Conservation (phyloP, 2,329 filamentous ascomycete genomes). For the Orbilia ellipsospora region DNA sequence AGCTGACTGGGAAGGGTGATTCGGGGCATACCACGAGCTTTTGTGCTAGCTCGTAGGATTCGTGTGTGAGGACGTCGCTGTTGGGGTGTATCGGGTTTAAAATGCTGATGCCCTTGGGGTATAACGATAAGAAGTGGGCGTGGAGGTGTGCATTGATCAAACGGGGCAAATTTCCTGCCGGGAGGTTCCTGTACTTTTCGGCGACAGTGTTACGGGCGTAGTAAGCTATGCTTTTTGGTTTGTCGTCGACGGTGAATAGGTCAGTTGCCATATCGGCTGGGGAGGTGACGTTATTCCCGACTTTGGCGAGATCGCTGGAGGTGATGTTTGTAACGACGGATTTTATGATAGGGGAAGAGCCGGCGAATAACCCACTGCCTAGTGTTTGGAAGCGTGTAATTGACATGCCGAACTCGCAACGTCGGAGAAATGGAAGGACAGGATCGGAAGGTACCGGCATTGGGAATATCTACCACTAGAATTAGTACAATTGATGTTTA, state of each 20-base stretch:
- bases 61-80: constrained; percentile 77
- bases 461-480: constrained; percentile 73
- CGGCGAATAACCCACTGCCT: constrained; percentile 75
- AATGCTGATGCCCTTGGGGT: constrained; percentile 79
- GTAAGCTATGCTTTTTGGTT: constrained; percentile 77
- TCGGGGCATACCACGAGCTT: constrained; percentile 80
- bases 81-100: constrained; percentile 81
- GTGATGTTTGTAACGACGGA: constrained; percentile 69
- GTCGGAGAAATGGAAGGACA: constrained; percentile 77
- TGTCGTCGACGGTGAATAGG: constrained; percentile 68
- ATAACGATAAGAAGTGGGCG: constrained; percentile 82
- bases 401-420: constrained; percentile 75
- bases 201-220: constrained; percentile 75
- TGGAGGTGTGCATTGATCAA: constrained; percentile 89
- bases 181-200: constrained; percentile 74
- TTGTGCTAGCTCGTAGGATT: constrained; percentile 77
- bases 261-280: constrained; percentile 54
- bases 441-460: constrained; percentile 81
- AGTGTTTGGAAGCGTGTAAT: constrained; percentile 80
- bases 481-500: background rate
- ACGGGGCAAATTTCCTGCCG: constrained; percentile 69
- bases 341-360: constrained; percentile 34
- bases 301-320: constrained; percentile 61
- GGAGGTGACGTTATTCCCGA: constrained; percentile 63
- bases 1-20: constrained; percentile 78